Base-by-base conservation (phyloP, 805 yeast species). In the Teunomyces lycoperdinae region DNA sequence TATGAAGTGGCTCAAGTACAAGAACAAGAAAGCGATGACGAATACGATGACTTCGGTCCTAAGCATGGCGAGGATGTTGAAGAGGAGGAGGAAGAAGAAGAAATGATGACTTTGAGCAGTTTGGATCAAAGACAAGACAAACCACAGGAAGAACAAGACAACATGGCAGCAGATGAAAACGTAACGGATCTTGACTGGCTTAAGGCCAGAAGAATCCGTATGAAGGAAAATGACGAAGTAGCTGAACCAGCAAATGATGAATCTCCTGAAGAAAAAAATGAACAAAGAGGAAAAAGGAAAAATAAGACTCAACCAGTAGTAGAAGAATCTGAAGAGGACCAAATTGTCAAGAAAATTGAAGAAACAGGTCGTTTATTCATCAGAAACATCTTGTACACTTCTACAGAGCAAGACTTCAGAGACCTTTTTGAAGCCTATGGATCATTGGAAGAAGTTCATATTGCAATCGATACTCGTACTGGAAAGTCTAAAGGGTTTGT, bases 401-500 rank as follows among this genome's bases (percentile, higher is more conserved):
- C 96, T 9, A 77, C 86, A 0, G 97, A 91, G 62, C 80, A 79
- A 0, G 98, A 94, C 46, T 85, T 91, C 62, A 67, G 71, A 29
- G 69, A 75, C 2, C 70, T 90, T 20, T 91, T 94, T 58, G 52
- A 74, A 4, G 62, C 72, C 3, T 94, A 70, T 62, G 99, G 99
- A 8, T 69, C 70, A 5, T 64, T 90, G 33, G 88, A 84, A 54
- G 98, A 94, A 68, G 96, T 89, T 1, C 99, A 94, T 66, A 74
- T 94, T 57, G 97, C 99, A 0, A 66, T 90, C 32, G 98, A 92
- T 61, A 85, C 95, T 3, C 80, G 94, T 68, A 88, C 95, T 0
- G 95, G 96, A 9, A 80, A 83, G 57, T 85, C 96, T 1, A 94
- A 94, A 67, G 99, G 99, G 0, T 89, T 89, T 65, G 96, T 94